Conservation (phyloP, 495 filamentous ascomycete species). For the Aspergillus bridgeri region DNA sequence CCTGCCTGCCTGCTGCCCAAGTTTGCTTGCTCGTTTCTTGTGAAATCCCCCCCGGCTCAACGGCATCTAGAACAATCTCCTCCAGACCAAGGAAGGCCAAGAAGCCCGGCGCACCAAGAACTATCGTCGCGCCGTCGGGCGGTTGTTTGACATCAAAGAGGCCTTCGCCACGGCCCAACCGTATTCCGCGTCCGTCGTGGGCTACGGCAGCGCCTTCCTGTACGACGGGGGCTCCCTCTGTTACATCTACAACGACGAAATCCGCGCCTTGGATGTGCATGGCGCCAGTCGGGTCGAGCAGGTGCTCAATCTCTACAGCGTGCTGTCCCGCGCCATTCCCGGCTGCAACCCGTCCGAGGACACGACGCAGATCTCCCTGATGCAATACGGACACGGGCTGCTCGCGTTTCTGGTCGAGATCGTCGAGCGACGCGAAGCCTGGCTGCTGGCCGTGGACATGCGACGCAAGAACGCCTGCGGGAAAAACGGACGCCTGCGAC, state of each 20-base stretch:
- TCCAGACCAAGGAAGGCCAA: slow-evolving; percentile 55
- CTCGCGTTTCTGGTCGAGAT: slow-evolving; percentile 51
- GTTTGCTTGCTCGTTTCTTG: no score
- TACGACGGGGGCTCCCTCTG: slow-evolving; percentile 63
- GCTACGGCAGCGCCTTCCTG: slow-evolving; percentile 57
- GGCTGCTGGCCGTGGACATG: slow-evolving; percentile 60
- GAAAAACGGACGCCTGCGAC: slow-evolving; percentile 35
- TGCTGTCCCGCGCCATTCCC: slow-evolving; percentile 39
- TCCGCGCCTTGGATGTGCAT: slow-evolving; percentile 66
- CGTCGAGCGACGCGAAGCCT: slow-evolving; percentile 33
- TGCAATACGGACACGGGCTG: slow-evolving; percentile 61
- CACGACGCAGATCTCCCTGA: slow-evolving; percentile 50
- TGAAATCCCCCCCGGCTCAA: no score
- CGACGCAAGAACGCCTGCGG: slow-evolving; percentile 14
- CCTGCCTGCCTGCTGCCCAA: no score
- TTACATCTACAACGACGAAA: slow-evolving; percentile 52
- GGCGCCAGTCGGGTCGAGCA: slow-evolving; percentile 47
- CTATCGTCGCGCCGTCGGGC: slow-evolving; percentile 55
- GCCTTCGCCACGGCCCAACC: slow-evolving; percentile 62
- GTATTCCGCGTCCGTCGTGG: slow-evolving; percentile 57
- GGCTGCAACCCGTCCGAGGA: slow-evolving; percentile 21
- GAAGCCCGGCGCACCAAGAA: slow-evolving; percentile 42
- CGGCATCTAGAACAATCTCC: slow-evolving; percentile 51
- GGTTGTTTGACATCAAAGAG: slow-evolving; percentile 57
- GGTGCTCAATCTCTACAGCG: slow-evolving; percentile 52